These are phyloP conservation scores for Albugo candida DNA, from an alignment of 352 stramenopile species.

Conservation along the genomic window DNA sequence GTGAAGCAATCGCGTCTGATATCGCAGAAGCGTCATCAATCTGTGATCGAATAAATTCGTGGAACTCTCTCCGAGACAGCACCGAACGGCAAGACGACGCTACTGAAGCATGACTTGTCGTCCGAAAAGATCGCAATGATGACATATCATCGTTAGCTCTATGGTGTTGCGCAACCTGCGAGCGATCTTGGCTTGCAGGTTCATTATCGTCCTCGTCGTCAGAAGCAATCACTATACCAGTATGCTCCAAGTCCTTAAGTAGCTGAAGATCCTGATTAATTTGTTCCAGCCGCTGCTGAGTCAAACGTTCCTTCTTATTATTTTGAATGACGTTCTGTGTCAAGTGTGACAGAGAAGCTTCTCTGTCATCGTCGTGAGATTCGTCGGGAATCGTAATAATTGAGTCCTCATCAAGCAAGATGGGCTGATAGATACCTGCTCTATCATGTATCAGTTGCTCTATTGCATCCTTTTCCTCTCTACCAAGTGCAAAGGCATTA, in stretches of 20 bases:
- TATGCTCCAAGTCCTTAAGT: conserved; percentile 18
- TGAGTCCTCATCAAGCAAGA: conserved; percentile 4
- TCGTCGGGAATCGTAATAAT: conserved; percentile 8
- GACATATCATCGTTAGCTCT: too few relatives aligned
- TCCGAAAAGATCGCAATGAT: too few relatives aligned
- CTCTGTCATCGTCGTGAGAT: conserved; percentile 6
- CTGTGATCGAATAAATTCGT: too few relatives aligned
- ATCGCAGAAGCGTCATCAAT: too few relatives aligned
- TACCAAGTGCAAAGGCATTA: conserved; percentile 23
- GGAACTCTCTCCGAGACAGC: too few relatives aligned
- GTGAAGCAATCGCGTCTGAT: too few relatives aligned
- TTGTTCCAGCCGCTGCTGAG: conserved; percentile 21
- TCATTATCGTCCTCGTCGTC: conserved; percentile 14
- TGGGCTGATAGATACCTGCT: conserved; percentile 16
- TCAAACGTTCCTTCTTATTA: conserved; percentile 19
- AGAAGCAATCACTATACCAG: conserved; percentile 17
- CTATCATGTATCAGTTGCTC: conserved; percentile 23
- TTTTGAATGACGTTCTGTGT: conserved; percentile 26
- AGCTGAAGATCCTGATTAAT: conserved; percentile 41
- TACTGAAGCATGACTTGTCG: too few relatives aligned
- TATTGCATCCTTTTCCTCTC: conserved; percentile 20
- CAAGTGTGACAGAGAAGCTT: neutral
- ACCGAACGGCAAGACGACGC: too few relatives aligned
- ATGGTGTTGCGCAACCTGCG: too few relatives aligned
- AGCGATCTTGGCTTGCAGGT: too few relatives aligned